Conservation (phyloP, 768 basidiomycete species). For the Russula virescens region DNA sequence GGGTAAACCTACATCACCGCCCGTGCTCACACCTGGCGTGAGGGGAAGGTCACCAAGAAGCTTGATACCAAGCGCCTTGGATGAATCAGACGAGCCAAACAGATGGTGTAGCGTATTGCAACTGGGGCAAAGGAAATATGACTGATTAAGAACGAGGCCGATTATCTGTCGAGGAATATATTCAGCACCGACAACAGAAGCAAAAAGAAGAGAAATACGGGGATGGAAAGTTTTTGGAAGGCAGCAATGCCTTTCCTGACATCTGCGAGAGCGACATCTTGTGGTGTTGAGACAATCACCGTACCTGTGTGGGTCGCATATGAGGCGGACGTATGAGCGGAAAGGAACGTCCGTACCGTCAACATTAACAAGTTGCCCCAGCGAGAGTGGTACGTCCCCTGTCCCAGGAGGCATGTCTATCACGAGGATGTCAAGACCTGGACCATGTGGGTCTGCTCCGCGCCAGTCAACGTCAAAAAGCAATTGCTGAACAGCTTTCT, state of each 20-base stretch:
- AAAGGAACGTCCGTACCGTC: slow-evolving; percentile 51
- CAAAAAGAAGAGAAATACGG: slow-evolving; percentile 44
- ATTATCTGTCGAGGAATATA: slow-evolving; percentile 50
- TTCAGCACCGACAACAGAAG: not conserved
- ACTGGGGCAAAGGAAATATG: slow-evolving; percentile 72
- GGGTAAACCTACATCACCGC: slow-evolving; percentile 66
- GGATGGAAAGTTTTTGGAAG: slow-evolving; percentile 84
- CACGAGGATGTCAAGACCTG: slow-evolving; percentile 75
- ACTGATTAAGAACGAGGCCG: slow-evolving; percentile 84
- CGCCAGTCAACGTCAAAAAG: slow-evolving; percentile 96
- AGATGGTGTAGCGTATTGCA: slow-evolving; percentile 60
- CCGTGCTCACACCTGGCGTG: slow-evolving; percentile 62
- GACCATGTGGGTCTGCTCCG: slow-evolving; percentile 32
- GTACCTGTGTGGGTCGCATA: slow-evolving; percentile 49
- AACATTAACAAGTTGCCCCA: slow-evolving; percentile 81
- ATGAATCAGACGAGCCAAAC: slow-evolving; percentile 62
- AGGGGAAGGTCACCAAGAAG: slow-evolving; percentile 81
- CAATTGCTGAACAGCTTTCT: slow-evolving; percentile 94
- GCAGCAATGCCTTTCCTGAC: slow-evolving; percentile 90
- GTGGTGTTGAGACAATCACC: slow-evolving; percentile 92
- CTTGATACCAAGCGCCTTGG: slow-evolving; percentile 49
- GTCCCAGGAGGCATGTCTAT: slow-evolving; percentile 98
- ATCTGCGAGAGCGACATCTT: slow-evolving; percentile 88
- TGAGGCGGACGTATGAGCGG: not conserved
- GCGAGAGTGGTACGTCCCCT: slow-evolving; percentile 88